Base-by-base conservation (phyloP, 2,329 filamentous ascomycete genomes). In the Fusarium armeniacum region DNA sequence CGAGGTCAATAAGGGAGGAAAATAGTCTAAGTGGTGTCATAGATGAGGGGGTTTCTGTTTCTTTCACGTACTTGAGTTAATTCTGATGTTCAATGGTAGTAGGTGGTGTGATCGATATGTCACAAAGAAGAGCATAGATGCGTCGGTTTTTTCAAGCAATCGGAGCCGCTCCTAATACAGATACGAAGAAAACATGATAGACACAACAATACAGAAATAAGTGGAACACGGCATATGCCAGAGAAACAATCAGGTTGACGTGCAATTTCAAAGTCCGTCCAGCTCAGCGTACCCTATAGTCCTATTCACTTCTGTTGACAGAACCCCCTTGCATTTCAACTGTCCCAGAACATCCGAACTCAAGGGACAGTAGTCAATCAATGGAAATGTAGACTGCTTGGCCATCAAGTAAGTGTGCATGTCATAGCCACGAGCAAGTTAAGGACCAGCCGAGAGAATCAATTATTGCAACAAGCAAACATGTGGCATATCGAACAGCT, bases 231-330 rank as follows among this genome's bases (percentile, higher is more conserved):
- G 11, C 8, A 28, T 6, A 13, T 16, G 13, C 4, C 6, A 4
- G 24, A 11, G 18, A 16, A 16, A 38, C 12, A 38, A 10, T 11
- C 4, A 30, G 30, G 13, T 30, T 11, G n/a, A 8, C 2, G 3
- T n/a, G 26, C 11, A 4, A 30, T 30, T 15, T 3, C 18, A 45
- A 15, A n/a, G 12, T 30, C 12, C 11, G n/a, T 45, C 6, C 6
- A 33, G 28, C 11, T 13, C n/a, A 32, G n/a, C 8, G 13, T 64
- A 65, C 53, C 62, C 53, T 59, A 9, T n/a, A 59, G n/a, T 15
- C 35, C 6, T 13, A 26, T 18, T 13, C n/a, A 8, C 12, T 15
- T 36, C 24, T 22, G 3, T 5, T 16, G 36, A 11, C 3, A 18
- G 35, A 43, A 38, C 32, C 54, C 54, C 62, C 47, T 38, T 51